Evolutionary conservation across 2,329 filamentous ascomycete species (phyloP), one percentile per base, ranked within the genome.

Genomic region (Eurotiales sp.): DNA sequence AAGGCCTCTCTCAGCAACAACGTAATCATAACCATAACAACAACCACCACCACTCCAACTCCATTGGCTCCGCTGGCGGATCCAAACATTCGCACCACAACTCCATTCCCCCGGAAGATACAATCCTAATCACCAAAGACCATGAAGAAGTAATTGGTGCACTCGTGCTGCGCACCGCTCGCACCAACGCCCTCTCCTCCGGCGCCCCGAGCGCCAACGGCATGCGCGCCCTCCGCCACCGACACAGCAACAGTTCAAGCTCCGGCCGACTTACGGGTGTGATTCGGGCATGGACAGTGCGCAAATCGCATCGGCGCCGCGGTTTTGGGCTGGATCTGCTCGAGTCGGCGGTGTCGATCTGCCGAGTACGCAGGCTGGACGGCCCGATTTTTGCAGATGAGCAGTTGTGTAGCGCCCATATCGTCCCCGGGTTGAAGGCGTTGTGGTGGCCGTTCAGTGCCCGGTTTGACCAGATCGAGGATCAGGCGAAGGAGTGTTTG

Each of bases 261-360:
- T 44, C 54, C 30, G 47, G 51, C 10, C 59, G 22, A 23, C 54
- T 43, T 36, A 58, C 39, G 49, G 59, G 59, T 55, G 75, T 90
- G 47, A 84, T 95, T 52, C 80, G 87, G 39, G 89, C 87, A 2
- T 95, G 89, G 89, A 90, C 88, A 2, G 87, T 88, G 3, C 78
- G 78, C 62, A 71, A 84, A 47, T 77, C 77, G 60, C 88, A 88
- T 66, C 78, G 90, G 36, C 76, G 80, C 43, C 83, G 82, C 58
- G 88, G 89, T 3, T 76, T 93, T 23, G 90, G 89, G 8, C 78
- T 75, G 41, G 84, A 84, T 41, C 71, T 95, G 62, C 74, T 95
- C 41, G 80, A 85, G 60, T 87, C 89, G 60, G 88, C 86, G 2
- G 84, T 91, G 3, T 78, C 79, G 46, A 69, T 86, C 52, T 85